Base-by-base conservation (phyloP, 2,329 filamentous ascomycete genomes). In the Aspergillus versicolor region DNA sequence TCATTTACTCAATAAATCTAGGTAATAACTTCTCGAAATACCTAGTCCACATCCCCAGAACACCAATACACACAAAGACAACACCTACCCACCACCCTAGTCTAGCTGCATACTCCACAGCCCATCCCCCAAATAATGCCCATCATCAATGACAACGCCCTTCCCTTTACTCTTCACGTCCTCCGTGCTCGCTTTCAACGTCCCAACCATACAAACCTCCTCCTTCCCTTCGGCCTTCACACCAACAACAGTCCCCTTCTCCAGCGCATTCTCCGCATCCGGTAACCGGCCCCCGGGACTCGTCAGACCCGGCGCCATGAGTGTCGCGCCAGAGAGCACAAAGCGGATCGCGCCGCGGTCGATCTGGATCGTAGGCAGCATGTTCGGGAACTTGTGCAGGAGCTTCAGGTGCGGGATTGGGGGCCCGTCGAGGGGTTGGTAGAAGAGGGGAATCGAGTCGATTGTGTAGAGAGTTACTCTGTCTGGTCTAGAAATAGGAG, bases 321-420 rank as follows among this genome's bases (percentile, higher is more conserved):
- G 87, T 13, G 93, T 91, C 1, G 94, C 94, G 44, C 94, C 94
- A 1, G 87, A 90, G 2, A 99, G 84, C 24, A 99, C 93, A 77
- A 99, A 99, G 60, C 94, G 90, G 70, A 99, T 97, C 5, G 94
- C 94, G 61, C 94, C 94, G 49, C 94, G 86, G 75, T 99, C 94
- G 74, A 97, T 96, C 58, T 92, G 88, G 57, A 99, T 82, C 52
- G 85, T 88, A 17, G 90, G 88, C 73, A 99, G 93, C 58, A 86
- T 89, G 65, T 86, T 80, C 9, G 94, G 94, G 79, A 93, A 97
- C 66, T 88, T 85, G 81, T 99, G 94, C 38, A 99, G 86, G 67
- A 97, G 86, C 47, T 84, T 84, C 12, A 99, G 87, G 75, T 97
- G 94, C 1, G 94, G 94, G 58, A 97, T 84, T 56, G 96, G 83